Evolutionary conservation across 2,329 filamentous ascomycete genomes (phyloP), one percentile per base, ranked within the genome.

Genomic region (Alternaria consortialis): DNA sequence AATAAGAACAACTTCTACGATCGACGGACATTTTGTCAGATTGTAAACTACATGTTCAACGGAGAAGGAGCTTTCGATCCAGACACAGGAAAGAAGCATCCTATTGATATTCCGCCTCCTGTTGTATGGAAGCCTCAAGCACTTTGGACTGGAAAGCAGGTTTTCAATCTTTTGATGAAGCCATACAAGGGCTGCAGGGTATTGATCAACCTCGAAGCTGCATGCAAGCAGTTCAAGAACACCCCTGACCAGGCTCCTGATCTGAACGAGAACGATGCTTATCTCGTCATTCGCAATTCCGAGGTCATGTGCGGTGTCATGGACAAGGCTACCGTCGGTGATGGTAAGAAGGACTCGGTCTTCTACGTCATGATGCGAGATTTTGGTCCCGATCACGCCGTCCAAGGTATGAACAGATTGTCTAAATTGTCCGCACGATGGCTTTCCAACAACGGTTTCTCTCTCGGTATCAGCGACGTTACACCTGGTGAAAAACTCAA

Each of bases 291-390:
- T 64, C 91, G 94, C 58, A 98, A 99, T 76, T 98, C 94, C 0
- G 94, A 97, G 77, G 89, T 98, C 63, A 97, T 99, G 92, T 98
- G 94, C 74, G 95, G 95, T 63, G 87, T 90, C 61, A 97, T 98
- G 93, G 95, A 99, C 83, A 99, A 99, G 80, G 91, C 92, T 1
- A 98, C 94, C 0, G 92, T 99, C n/a, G 95, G 95, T 69, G 89
- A 92, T 6, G 95, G 95, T 71, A 98, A 98, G 83, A 99, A 99
- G 76, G 94, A 97, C 77, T 97, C 94, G 0, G 90, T 99, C 20
- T 99, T 98, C 75, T 99, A 97, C 74, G 91, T 98, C 58, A 94
- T 99, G 75, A 87, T 98, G 70, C 88, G 95, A 83, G 95, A 99
- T 81, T 99, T 91, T 71, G 95, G 95, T 0, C 92, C 94, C 1